A percentile compares a stretch with the other conserved stretches of the same genome.
These are phyloP conservation scores for Sanghuangporus weigelae DNA, from an alignment of 1,284 basidiomycete species.

Conservation along the genomic window DNA sequence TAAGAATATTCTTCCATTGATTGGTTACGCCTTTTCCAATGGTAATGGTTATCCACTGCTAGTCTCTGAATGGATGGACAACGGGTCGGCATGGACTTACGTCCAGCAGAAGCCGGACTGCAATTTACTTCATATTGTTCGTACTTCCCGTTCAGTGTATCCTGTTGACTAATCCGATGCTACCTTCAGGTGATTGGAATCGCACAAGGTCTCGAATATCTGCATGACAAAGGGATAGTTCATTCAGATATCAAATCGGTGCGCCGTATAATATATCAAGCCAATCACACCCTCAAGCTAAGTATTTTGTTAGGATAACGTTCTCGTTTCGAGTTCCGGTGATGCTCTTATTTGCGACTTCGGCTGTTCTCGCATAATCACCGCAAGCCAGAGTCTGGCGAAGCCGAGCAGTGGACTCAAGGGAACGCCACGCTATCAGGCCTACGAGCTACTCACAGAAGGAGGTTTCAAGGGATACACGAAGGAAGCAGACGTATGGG, in stretches of 20 bases:
- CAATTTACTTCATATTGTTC: constrained; percentile 1
- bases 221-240: constrained; percentile 3
- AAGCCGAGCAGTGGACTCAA: background rate
- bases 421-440: background rate
- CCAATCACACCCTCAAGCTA: background rate
- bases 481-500: background rate
- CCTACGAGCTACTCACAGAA: background rate
- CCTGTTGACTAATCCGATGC: background rate
- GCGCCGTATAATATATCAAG: background rate
- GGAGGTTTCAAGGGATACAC: background rate
- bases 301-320: background rate
- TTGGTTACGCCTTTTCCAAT: background rate
- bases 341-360: constrained; percentile 6
- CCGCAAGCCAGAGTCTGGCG: background rate
- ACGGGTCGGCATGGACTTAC: constrained; percentile 3
- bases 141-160: background rate
- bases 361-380: background rate
- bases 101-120: background rate
- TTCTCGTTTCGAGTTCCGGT: background rate
- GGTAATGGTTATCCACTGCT: background rate
- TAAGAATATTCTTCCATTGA: background rate
- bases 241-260: constrained; percentile 12
- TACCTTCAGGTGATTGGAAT: background rate
- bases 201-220: constrained; percentile 3
- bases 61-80: constrained; percentile 14